Conservation (phyloP, 257 asterid species). For the Lycium ferocissimum region DNA sequence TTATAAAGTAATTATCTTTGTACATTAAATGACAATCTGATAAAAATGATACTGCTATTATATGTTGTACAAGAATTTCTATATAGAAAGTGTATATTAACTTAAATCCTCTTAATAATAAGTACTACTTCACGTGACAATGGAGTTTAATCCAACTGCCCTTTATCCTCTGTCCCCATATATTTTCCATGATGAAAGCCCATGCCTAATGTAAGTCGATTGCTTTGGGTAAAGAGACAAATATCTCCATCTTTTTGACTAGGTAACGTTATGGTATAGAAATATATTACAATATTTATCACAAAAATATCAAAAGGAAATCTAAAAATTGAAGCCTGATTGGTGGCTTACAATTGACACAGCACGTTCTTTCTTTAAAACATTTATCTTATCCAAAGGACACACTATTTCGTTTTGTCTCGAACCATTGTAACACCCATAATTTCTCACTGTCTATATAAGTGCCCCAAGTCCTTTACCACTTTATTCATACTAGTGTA, state of each 20-base stretch:
- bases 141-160: not conserved
- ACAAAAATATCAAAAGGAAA: slow-evolving; percentile 47
- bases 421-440: slow-evolving; percentile 22
- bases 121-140: not conserved
- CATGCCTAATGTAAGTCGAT: slow-evolving; percentile 36
- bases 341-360: slow-evolving; percentile 56
- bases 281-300: not conserved
- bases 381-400: slow-evolving; percentile 67
- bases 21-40: too few species aligned
- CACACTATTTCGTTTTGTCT: slow-evolving; percentile 29
- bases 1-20: too few species aligned
- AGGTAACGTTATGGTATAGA: not conserved
- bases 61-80: not conserved
- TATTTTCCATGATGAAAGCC: slow-evolving; percentile 30
- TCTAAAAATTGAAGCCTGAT: slow-evolving; percentile 58
- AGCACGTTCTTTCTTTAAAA: slow-evolving; percentile 45
- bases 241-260: slow-evolving; percentile 11
- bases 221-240: slow-evolving; percentile 36
- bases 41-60: too few species aligned
- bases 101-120: not conserved
- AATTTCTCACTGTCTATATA: slow-evolving; percentile 36
- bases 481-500: slow-evolving; percentile 28
- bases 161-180: not conserved
- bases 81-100: too few species aligned
- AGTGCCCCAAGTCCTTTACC: not conserved